Base-by-base conservation (phyloP, 768 basidiomycete genomes). In the Brasilioporus rufonigricans region DNA sequence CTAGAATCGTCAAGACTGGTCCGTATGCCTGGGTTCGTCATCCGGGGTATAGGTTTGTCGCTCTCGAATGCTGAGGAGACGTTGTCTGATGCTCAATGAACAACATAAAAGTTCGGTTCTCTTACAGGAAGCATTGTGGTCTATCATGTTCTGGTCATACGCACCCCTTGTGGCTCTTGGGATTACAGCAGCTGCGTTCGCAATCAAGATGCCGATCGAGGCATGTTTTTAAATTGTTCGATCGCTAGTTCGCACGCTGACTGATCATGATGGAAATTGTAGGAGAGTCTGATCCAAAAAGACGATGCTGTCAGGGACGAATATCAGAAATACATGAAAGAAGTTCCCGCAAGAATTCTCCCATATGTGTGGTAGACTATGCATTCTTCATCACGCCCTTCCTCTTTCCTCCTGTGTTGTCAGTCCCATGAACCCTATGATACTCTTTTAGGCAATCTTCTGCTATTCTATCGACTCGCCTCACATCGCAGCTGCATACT, bases 11-110 rank as follows among this genome's bases (percentile, higher is more conserved):
- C 46, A 58, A 64, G 32, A 67, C 60, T 0, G 73, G 73, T 10
- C 71, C 70, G 0, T 73, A 73, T 54, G 62, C 61, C 24, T 64
- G 67, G 51, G 63, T 73, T 47, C 72, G 72, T 38, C 73, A 73
- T 40, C 73, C 73, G 1, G 33, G 52, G 2, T 73, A 71, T 44
- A 61, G 55, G 71, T 63, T 39, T 29, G 70, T 50, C 8, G 7
- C 44, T 40, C 33, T 29, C 24, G 7, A 33, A 18, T 33, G 12
- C 21, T 3, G 10, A 6, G 27, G 4, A 9, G 11, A 5, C 26
- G 14, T 19, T 13, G 18, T n/a, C 38, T 44, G 36, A 51, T 21
- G 6, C 12, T 16, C 9, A 14, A 21, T 27, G 23, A 18, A 44
- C 35, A 29, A 38, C n/a, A n/a, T n/a, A 23, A 27, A 2, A 66